Evolutionary conservation across 306 rosid genomes (phyloP).

Genomic region (Dryas drummondii): DNA sequence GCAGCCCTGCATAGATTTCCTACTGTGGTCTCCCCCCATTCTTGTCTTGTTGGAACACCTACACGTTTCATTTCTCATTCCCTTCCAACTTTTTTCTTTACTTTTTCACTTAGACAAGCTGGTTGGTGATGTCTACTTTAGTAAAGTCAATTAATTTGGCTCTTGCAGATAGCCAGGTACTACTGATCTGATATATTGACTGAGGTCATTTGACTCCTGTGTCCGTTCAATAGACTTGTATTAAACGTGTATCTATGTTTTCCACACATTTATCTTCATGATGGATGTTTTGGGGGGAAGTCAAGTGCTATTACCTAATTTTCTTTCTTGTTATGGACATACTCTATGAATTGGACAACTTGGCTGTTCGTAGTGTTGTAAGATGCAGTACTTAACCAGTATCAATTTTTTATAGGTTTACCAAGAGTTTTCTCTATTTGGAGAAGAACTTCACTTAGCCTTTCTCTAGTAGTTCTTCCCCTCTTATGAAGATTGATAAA

Average conservation of each 20-base stretch:
- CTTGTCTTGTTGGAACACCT: constrained; percentile 7
- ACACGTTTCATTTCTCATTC: constrained; percentile 9
- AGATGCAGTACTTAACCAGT: background rate
- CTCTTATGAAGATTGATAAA: constrained; percentile 2
- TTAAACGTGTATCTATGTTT: background rate
- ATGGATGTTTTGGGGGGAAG: background rate
- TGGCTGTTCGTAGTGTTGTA: background rate
- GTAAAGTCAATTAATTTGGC: constrained; percentile 2
- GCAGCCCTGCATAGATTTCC: constrained; percentile 17
- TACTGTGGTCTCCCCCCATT: constrained; percentile 19
- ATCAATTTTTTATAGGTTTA: no score
- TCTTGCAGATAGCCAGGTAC: background rate
- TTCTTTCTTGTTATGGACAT: background rate
- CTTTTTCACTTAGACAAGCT: background rate
- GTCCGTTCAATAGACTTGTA: constrained; percentile 11
- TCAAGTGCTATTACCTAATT: background rate
- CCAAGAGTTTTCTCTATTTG: no score
- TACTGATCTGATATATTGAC: background rate
- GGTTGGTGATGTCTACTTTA: background rate
- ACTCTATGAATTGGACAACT: background rate
- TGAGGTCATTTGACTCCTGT: constrained; percentile 4
- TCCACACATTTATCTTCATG: background rate
- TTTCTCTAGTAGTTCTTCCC: no score
- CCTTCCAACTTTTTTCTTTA: background rate
- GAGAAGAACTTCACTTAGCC: no score